Conservation (phyloP, 2,329 filamentous ascomycete genomes). For the Fusarium siculi region DNA sequence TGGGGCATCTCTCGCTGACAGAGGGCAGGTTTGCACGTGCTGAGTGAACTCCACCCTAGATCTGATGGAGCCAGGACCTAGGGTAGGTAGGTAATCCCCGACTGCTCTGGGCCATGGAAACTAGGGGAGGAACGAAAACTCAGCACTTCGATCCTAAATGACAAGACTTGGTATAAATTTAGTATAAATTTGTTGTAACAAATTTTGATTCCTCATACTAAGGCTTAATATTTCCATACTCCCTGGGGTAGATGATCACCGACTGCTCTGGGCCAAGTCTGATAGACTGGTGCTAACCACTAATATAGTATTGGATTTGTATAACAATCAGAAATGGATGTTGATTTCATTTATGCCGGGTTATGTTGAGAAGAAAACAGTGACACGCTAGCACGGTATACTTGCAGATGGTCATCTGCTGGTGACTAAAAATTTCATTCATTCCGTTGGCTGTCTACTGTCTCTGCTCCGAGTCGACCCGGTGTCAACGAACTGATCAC, state of each 20-base stretch:
- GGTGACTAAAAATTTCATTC: no score
- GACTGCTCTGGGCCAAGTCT: background rate
- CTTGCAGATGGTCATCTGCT: background rate
- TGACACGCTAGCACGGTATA: background rate
- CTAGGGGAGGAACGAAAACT: background rate
- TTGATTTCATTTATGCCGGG: background rate
- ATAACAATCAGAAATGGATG: no score
- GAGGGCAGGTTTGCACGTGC: slow-evolving; percentile 20
- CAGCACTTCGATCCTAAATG: background rate
- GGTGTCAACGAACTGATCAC: background rate
- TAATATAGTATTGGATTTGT: background rate
- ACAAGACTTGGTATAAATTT: background rate
- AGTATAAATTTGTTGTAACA: no score
- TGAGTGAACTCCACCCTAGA: background rate
- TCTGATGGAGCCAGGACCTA: background rate
- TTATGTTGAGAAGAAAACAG: background rate
- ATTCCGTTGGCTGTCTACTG: background rate
- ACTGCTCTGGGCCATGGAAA: background rate
- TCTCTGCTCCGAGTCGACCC: background rate
- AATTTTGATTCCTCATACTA: no score
- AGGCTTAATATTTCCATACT: no score
- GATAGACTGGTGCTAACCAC: background rate
- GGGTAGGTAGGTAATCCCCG: background rate
- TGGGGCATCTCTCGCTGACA: slow-evolving; percentile 7
- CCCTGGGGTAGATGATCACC: background rate